phyloP scores from a whole-genome alignment of 2,329 filamentous ascomycete species.

The Ophiostoma sp. region DNA sequence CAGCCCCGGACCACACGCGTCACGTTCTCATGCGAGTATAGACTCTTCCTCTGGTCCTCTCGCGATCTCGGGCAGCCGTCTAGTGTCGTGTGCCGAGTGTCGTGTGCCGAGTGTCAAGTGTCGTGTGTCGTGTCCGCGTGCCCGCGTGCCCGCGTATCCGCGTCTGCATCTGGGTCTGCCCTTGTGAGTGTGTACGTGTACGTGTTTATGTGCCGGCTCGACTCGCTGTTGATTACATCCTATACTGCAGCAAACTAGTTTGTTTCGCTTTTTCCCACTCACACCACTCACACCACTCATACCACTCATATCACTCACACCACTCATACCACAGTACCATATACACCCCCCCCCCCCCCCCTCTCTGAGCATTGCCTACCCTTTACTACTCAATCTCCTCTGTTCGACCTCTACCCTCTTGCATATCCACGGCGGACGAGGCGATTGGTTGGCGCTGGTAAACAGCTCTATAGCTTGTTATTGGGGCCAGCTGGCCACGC shows the following conservation, averaged over 20 bases:
- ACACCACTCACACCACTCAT: conserved; percentile 14
- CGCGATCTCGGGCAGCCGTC: background rate
- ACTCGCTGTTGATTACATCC: conserved; percentile 1
- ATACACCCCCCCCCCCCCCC: conserved; percentile 6
- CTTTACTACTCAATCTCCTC: background rate
- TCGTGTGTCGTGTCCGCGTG: conserved; percentile 4
- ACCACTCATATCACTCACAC: too few species aligned
- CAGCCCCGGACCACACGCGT: background rate
- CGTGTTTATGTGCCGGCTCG: conserved; percentile 8
- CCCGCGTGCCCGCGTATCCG: conserved; percentile 4
- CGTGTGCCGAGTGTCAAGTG: background rate
- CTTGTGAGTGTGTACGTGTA: conserved; percentile 10
- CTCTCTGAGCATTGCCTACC: background rate
- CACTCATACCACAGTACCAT: background rate
- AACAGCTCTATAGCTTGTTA: conserved; percentile 2
- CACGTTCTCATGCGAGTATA: background rate
- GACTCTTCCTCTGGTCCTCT: background rate
- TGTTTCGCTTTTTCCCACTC: conserved; percentile 7
- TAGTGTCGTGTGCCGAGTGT: background rate
- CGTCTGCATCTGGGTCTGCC: conserved; percentile 9
- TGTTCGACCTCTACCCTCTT: background rate
- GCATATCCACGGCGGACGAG: too few species aligned
- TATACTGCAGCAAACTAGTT: conserved; percentile 4
- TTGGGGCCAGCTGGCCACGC: conserved; percentile 21
- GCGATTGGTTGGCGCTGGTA: background rate